A percentile compares a stretch with the other conserved stretches of the same genome.
phyloP scores from a whole-genome alignment of 345 rosid species.

The Eucalyptus curtisii region DNA sequence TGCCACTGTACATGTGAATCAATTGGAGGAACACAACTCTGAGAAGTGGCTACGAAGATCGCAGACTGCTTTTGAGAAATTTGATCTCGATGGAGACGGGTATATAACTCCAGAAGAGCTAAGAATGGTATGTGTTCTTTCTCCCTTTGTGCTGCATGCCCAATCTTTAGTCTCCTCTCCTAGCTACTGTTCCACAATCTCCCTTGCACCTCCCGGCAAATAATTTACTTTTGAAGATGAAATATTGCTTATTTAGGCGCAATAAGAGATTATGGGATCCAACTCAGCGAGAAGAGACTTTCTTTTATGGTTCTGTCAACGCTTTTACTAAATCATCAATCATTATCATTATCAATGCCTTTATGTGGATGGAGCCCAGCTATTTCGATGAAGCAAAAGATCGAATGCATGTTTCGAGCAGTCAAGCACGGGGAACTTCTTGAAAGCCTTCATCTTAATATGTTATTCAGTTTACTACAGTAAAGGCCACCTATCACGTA shows the following conservation, averaged over 20 bases:
- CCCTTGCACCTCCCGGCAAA: neutral
- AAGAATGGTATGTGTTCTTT: conserved; percentile 18
- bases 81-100: conserved; percentile 36
- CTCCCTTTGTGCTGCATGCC: neutral
- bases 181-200: neutral
- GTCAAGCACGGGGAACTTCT: neutral
- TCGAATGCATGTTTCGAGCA: neutral
- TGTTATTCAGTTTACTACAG: neutral
- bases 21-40: conserved; percentile 37
- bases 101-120: conserved; percentile 44
- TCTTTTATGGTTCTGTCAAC: neutral
- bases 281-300: neutral
- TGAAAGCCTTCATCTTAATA: neutral
- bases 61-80: conserved; percentile 33
- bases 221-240: neutral
- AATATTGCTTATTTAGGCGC: neutral
- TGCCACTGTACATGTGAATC: conserved; percentile 40
- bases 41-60: conserved; percentile 36
- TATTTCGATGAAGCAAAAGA: neutral
- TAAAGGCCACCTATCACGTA: neutral
- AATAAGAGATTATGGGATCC: neutral
- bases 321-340: neutral
- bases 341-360: neutral
- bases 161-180: neutral
- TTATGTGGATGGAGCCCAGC: neutral